A percentile compares a stretch with the other conserved stretches of the same genome.
Conservation (phyloP, 148 eudicot genomes). For the Nyssa sinensis region DNA sequence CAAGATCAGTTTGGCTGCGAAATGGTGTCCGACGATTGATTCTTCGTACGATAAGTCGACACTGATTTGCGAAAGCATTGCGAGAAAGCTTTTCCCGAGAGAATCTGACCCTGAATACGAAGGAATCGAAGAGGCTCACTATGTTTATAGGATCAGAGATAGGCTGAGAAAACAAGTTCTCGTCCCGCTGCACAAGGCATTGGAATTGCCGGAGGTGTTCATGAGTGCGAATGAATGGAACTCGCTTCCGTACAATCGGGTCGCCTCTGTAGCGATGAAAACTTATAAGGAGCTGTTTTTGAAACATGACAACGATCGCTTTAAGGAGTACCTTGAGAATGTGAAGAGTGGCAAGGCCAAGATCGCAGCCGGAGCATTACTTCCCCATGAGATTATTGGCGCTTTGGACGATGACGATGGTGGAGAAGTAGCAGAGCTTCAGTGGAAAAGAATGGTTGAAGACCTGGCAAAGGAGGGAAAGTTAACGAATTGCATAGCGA, state of each 20-base stretch:
- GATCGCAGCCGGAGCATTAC: conserved; percentile 54
- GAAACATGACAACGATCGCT: conserved; percentile 33
- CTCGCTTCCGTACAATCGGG: conserved; percentile 33
- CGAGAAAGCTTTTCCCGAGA: conserved; percentile 35
- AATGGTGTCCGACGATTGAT: conserved; percentile 39
- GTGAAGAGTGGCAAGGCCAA: conserved; percentile 44
- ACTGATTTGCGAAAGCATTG: conserved; percentile 28
- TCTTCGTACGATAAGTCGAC: conserved; percentile 31
- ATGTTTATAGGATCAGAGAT: conserved; percentile 38
- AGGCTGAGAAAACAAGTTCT: conserved; percentile 52
- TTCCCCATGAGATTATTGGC: conserved; percentile 46
- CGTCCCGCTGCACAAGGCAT: conserved; percentile 39
- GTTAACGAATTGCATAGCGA: conserved; percentile 38
- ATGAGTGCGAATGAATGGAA: conserved; percentile 43
- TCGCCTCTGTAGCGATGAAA: conserved; percentile 57
- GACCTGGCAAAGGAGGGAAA: conserved; percentile 39
- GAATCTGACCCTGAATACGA: conserved; percentile 21
- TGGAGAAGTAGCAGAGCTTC: conserved; percentile 40
- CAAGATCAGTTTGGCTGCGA: conserved; percentile 24
- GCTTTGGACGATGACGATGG: conserved; percentile 20
- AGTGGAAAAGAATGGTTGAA: conserved; percentile 54
- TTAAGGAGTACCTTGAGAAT: conserved; percentile 31
- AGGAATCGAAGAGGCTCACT: conserved; percentile 40
- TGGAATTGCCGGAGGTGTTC: conserved; percentile 49
- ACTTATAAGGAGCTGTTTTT: conserved; percentile 23